Percentiles rank a stretch among this genome's conserved stretches.
Conservation (phyloP, 768 basidiomycete species). For the Xanthoconium stramineum region DNA sequence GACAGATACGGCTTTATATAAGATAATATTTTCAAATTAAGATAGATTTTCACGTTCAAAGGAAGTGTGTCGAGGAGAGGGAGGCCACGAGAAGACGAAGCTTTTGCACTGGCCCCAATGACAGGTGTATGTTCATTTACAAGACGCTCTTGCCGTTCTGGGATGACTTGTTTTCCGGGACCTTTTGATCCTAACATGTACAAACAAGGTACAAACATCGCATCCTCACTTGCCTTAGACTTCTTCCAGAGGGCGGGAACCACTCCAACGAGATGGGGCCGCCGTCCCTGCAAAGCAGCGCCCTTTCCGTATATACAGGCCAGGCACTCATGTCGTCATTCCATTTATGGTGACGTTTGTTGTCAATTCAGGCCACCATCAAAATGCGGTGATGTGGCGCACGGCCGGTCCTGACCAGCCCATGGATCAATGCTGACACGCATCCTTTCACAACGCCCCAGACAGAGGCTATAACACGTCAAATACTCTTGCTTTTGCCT, state of each 20-base stretch:
- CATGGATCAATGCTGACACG: constrained; percentile 2
- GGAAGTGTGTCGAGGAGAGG: constrained; percentile 1
- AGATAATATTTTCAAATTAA: constrained; percentile 1
- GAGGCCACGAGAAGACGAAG: neutral
- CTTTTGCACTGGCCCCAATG: neutral
- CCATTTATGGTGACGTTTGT: constrained; percentile 3
- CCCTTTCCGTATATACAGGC: neutral
- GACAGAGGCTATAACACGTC: neutral
- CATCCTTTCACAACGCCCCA: neutral
- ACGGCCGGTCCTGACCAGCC: constrained; percentile 4
- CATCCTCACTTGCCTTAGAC: neutral
- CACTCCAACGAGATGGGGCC: neutral
- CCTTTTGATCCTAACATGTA: constrained; percentile 30
- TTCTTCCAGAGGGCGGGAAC: neutral
- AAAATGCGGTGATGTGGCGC: constrained; percentile 21
- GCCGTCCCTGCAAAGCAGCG: neutral
- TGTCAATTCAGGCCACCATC: constrained; percentile 4
- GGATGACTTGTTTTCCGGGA: constrained; percentile 20
- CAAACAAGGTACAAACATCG: constrained; percentile 17
- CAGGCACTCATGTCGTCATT: constrained; percentile 22
- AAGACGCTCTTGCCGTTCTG: constrained; percentile 11
- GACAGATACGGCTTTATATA: neutral
- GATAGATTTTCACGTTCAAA: neutral
- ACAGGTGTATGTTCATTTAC: neutral
- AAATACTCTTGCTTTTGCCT: neutral